Evolutionary conservation across 2,329 filamentous ascomycete species (phyloP).

Genomic region (Aspergillus bombycis): DNA sequence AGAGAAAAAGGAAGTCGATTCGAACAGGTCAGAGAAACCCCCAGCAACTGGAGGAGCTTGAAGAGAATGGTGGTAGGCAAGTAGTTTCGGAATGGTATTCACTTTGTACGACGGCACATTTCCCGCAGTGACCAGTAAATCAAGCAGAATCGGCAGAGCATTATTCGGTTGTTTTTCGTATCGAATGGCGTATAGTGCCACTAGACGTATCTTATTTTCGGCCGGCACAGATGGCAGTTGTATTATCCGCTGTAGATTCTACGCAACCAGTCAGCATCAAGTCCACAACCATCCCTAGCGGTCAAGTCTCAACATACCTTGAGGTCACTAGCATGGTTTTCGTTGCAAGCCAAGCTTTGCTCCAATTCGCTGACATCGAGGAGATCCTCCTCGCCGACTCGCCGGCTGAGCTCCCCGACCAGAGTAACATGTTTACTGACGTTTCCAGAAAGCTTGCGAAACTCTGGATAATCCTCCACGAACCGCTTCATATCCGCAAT

Average conservation of each 20-base stretch:
- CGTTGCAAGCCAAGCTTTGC: constrained; percentile 94
- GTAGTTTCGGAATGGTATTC: constrained; percentile 77
- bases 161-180: constrained; percentile 87
- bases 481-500: constrained; percentile 99
- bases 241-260: constrained; percentile 85
- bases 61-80: constrained; percentile 84
- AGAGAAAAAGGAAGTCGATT: constrained; percentile 87
- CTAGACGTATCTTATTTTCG: constrained; percentile 84
- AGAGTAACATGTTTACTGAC: constrained; percentile 98
- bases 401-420: constrained; percentile 87
- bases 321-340: constrained; percentile 89
- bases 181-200: constrained; percentile 91
- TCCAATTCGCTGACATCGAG: constrained; percentile 97
- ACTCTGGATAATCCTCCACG: constrained; percentile 98
- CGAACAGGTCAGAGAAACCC: constrained; percentile 89
- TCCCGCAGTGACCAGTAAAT: constrained; percentile 83
- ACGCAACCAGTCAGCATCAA: neutral
- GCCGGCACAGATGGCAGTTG: constrained; percentile 75
- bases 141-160: constrained; percentile 79
- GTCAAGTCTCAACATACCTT: constrained; percentile 61
- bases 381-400: constrained; percentile 81
- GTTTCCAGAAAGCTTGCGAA: constrained; percentile 93
- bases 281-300: neutral
- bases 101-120: constrained; percentile 75
- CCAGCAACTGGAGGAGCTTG: constrained; percentile 75